Base-by-base conservation (phyloP, 2,329 filamentous ascomycete genomes). In the Diatrype stigma region DNA sequence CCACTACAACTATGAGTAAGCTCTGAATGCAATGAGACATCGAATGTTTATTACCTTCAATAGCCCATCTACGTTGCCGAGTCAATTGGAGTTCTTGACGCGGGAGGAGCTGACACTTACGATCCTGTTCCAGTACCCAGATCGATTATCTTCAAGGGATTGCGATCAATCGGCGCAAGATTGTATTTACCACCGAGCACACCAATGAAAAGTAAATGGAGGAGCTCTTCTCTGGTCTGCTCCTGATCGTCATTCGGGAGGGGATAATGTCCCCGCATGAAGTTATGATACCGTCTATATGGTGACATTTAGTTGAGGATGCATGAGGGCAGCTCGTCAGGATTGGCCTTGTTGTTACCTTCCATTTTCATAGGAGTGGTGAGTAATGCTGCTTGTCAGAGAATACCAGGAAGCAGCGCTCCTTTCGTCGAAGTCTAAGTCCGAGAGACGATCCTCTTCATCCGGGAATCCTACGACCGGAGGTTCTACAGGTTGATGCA, bases 241-340 rank as follows among this genome's bases (percentile, higher is more conserved):
- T 81, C 78, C 7, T 66, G 65, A 26, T 79, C 76, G 52, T 80
- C 77, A 56, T 80, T 80, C n/a, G 77, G 77, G 17, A 79, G 60
- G 28, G 75, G 75, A 56, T 79, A 80, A 45, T 73, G 67, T 8
- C 72, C 73, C 32, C 71, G 69, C 3, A 72, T 63, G 53, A 76
- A 76, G 28, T 68, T 70, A 58, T 80, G 76, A 56, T 79, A 80
- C 37, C 77, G 71, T 51, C 77, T 77, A 44, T 21, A 32, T 22
- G 17, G 50, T 38, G 19, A 17, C 45, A 42, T 23, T 47, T 22
- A 50, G 44, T 23, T 42, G 42, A 32, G 26, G 35, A 32, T 22
- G 16, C 28, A 32, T 6, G 22, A 44, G 12, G 40, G 21, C 6
- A 44, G 22, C 6, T n/a, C 6, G 16, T 26, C 22, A 7, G 21